These are phyloP conservation scores for Boletellus ananas DNA, from an alignment of 768 basidiomycete genomes.

Conservation along the genomic window DNA sequence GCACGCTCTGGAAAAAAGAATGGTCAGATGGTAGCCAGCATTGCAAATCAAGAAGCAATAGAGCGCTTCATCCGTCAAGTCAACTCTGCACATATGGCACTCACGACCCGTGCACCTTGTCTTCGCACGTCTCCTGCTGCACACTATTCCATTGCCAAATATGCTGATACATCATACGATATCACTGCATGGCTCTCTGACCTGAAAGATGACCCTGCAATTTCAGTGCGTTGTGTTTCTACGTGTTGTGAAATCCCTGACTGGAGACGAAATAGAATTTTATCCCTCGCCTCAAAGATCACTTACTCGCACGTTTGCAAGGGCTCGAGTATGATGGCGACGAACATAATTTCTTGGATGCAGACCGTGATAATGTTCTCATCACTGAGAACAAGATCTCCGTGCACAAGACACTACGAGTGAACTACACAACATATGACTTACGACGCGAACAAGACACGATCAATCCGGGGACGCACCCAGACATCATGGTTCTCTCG, in stretches of 20 bases:
- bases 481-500: not conserved
- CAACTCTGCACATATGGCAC: not conserved
- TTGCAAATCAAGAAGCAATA: slow-evolving; percentile 25
- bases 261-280: slow-evolving; percentile 27
- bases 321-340: too few relatives aligned
- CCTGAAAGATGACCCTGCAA: slow-evolving; percentile 23
- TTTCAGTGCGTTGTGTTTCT: slow-evolving; percentile 19
- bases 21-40: slow-evolving; percentile 18
- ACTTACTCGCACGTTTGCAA: not conserved
- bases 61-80: slow-evolving; percentile 16
- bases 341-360: too few relatives aligned
- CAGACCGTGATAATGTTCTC: too few relatives aligned
- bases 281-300: slow-evolving; percentile 14
- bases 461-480: not conserved
- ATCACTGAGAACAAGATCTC: too few relatives aligned
- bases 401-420: not conserved
- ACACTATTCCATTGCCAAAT: not conserved
- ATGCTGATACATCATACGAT: not conserved
- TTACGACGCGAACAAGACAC: not conserved
- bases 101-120: too few relatives aligned
- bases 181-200: slow-evolving; percentile 11
- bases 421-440: slow-evolving; percentile 3
- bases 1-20: slow-evolving; percentile 33
- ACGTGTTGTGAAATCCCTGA: not conserved
- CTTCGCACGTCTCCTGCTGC: too few relatives aligned